Evolutionary conservation across 805 yeast genomes (phyloP).

Genomic region (Ogataea corticis): DNA sequence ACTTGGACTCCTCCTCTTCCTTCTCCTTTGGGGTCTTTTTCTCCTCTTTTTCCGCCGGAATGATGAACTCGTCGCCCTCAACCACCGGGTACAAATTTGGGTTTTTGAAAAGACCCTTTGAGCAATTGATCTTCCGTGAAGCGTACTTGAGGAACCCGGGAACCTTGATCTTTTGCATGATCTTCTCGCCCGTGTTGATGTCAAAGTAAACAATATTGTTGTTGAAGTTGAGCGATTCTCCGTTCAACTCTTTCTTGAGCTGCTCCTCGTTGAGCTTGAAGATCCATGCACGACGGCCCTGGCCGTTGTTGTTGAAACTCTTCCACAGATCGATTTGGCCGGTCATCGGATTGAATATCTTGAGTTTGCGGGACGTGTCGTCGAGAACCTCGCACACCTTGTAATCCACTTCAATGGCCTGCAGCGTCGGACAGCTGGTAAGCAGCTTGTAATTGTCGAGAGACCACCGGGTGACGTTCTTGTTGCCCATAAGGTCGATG

Average conservation of each 20-base stretch:
- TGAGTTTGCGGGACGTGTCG: constrained; percentile 29
- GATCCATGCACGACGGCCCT: constrained; percentile 83
- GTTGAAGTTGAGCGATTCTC: constrained; percentile 29
- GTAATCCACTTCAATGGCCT: constrained; percentile 67
- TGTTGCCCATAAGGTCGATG: constrained; percentile 68
- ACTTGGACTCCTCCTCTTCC: constrained; percentile 7
- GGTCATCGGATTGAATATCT: constrained; percentile 24
- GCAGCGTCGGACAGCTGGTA: constrained; percentile 47
- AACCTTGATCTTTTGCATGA: constrained; percentile 44
- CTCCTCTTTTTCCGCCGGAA: neutral
- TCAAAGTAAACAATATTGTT: constrained; percentile 56
- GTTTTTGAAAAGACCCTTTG: constrained; percentile 48
- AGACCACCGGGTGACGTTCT: constrained; percentile 59
- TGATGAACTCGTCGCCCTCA: neutral
- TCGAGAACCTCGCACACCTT: constrained; percentile 53
- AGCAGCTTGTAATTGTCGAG: constrained; percentile 49
- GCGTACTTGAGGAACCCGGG: constrained; percentile 55
- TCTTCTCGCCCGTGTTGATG: constrained; percentile 61
- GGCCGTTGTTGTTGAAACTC: constrained; percentile 48
- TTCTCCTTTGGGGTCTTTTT: neutral
- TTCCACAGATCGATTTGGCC: constrained; percentile 42
- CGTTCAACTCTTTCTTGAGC: constrained; percentile 22
- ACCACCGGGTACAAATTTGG: constrained; percentile 4
- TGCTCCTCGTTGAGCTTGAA: constrained; percentile 43
- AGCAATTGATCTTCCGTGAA: constrained; percentile 53